Conservation (phyloP, 768 basidiomycete species). For the Russula griseocarnosa region DNA sequence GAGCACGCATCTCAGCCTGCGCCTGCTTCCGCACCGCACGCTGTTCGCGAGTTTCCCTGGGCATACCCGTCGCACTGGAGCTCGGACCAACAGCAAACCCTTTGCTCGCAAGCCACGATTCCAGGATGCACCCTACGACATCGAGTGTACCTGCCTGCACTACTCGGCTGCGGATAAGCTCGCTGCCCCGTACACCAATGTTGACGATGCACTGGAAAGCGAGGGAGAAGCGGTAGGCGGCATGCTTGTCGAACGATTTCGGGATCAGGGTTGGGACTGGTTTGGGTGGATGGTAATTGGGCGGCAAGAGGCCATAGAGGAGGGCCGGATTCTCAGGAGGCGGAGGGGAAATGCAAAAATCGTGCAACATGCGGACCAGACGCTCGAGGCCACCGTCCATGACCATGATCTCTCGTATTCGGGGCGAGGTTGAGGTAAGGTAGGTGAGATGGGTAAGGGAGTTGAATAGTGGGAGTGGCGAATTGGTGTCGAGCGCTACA, state of each 20-base stretch:
- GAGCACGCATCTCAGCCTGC: conserved; percentile 50
- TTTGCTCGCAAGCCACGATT: conserved; percentile 86
- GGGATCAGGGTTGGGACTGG: conserved; percentile 62
- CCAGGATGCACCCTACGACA: conserved; percentile 89
- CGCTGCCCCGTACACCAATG: conserved; percentile 92
- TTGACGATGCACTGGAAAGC: conserved; percentile 98
- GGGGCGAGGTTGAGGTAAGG: conserved; percentile 93
- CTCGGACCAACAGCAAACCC: conserved; percentile 85
- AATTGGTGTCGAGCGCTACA: conserved; percentile 51
- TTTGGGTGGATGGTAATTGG: conserved; percentile 53
- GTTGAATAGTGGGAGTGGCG: conserved; percentile 74
- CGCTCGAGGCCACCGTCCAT: conserved; percentile 97
- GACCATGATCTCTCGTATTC: conserved; percentile 97
- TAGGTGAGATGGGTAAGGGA: conserved; percentile 94
- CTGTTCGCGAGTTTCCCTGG: conserved; percentile 72
- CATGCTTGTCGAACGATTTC: conserved; percentile 69
- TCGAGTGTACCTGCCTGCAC: conserved; percentile 93
- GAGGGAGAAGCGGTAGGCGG: conserved; percentile 83
- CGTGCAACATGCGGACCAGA: conserved; percentile 85
- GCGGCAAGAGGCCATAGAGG: conserved; percentile 74
- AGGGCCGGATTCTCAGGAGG: conserved; percentile 72
- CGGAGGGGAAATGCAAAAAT: conserved; percentile 80
- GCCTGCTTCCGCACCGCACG: conserved; percentile 58
- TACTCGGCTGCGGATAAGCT: conserved; percentile 84
- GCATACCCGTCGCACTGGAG: conserved; percentile 67